Evolutionary conservation across 805 yeast species (phyloP), one percentile per base, ranked within the genome.

Genomic region (Sugiyamaella boreocaroliniensis): DNA sequence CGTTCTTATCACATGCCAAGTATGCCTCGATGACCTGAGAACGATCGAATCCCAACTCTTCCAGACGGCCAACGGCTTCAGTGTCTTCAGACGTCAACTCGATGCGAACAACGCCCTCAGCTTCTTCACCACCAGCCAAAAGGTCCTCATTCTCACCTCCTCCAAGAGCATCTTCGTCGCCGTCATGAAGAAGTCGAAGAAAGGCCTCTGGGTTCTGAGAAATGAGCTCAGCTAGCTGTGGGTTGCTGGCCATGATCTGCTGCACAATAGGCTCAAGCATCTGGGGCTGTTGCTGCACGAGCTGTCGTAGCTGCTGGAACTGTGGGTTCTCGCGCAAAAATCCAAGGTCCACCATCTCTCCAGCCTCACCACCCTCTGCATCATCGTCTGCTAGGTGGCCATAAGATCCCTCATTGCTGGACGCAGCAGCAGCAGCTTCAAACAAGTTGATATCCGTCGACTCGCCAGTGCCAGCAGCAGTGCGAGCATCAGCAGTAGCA

Each of bases 1-100:
- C 99, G 71, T 93, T 89, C 73, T 89, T 92, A 65, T 93, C 99
- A 71, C 99, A 93, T 43, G 98, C 98, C 77, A 93, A 83, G 73
- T 88, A 93, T 29, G 95, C 96, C 73, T 90, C 96, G 55, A 89
- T 81, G 45, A 87, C 99, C 53, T 85, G 74, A 60, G 83, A 78
- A 60, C 96, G 80, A 60, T 89, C 96, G 64, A 93, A 93, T 0
- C 99, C 99, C 59, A 93, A 76, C 69, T 86, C 97, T 68, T 95
- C 85, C 59, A 93, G 77, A 66, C 99, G 81, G 57, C 78, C 77
- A 58, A 93, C 87, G n/a, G 98, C 96, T 55, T 77, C 87, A 65
- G 86, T 85, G 65, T 93, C 99, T 61, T 83, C 93, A 52, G 79
- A 82, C 7, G 96, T 79, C 53, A 93, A 72, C 57, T 74, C 76